A percentile compares a stretch with the other conserved stretches of the same genome.
phyloP scores from a whole-genome alignment of 1,284 basidiomycete genomes.

The Trichosporon sp. region DNA sequence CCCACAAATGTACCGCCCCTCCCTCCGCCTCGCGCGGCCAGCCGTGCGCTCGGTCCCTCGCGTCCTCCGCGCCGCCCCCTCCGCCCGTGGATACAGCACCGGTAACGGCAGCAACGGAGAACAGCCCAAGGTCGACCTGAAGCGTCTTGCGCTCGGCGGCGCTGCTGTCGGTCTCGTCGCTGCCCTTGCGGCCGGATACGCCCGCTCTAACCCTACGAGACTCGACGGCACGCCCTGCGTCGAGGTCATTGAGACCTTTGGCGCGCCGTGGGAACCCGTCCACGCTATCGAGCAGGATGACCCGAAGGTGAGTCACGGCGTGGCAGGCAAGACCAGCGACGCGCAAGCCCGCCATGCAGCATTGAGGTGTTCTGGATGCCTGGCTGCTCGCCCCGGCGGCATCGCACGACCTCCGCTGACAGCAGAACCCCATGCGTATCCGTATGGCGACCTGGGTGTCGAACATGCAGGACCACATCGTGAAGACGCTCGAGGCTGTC shows the following conservation, averaged over 20 bases:
- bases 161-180: conserved; percentile 26
- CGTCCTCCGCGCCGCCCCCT: conserved; percentile 23
- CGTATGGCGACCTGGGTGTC: conserved; percentile 80
- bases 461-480: conserved; percentile 79
- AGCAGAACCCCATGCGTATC: conserved; percentile 69
- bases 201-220: conserved; percentile 1
- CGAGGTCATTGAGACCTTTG: conserved; percentile 40
- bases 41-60: background rate
- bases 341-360: no score
- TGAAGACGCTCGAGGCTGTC: conserved; percentile 73
- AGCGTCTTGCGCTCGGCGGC: conserved; percentile 21
- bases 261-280: conserved; percentile 45
- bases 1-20: conserved; percentile 5
- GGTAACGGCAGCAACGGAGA: background rate
- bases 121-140: conserved; percentile 15
- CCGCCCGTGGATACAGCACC: conserved; percentile 10
- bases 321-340: background rate
- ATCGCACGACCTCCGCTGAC: conserved; percentile 22
- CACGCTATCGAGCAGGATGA: conserved; percentile 53
- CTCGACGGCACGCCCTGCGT: conserved; percentile 46
- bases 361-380: no score
- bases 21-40: background rate
- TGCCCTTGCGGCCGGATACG: conserved; percentile 25
- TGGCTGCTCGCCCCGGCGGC: no score
- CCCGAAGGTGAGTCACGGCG: conserved; percentile 43